Percentiles rank a stretch among this genome's conserved stretches.
Evolutionary conservation across 495 filamentous ascomycete genomes (phyloP).

Genomic region (Penicillium crystallinum): DNA sequence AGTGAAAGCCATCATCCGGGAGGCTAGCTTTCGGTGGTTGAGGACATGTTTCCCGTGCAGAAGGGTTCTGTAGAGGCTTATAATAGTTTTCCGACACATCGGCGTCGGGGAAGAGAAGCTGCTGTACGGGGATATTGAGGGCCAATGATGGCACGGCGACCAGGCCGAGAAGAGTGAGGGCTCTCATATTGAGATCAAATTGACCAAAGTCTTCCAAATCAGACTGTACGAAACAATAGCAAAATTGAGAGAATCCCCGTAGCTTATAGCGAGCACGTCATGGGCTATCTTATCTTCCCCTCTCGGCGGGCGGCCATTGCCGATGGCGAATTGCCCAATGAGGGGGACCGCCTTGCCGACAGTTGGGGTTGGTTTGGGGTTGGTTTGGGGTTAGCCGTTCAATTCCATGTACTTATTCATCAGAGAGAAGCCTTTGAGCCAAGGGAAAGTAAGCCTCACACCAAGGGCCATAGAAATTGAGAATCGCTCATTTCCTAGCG

Average conservation of each 20-base stretch:
- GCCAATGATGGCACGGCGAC: slow-evolving; percentile 22
- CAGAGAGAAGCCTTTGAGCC: too few relatives aligned
- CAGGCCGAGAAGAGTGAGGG: slow-evolving; percentile 12
- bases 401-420: too few relatives aligned
- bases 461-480: too few relatives aligned
- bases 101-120: slow-evolving; percentile 13
- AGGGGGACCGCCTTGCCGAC: neutral
- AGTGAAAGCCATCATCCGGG: slow-evolving; percentile 25
- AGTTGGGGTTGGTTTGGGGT: neutral
- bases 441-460: too few relatives aligned
- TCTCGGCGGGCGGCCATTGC: slow-evolving; percentile 6
- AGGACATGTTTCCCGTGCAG: slow-evolving; percentile 26
- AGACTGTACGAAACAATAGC: neutral
- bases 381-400: neutral
- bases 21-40: slow-evolving; percentile 25
- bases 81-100: neutral
- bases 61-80: slow-evolving; percentile 7
- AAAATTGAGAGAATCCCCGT: neutral
- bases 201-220: neutral
- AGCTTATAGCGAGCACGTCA: slow-evolving; percentile 1
- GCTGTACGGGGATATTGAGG: slow-evolving; percentile 21
- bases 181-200: slow-evolving; percentile 11
- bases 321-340: slow-evolving; percentile 3
- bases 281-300: slow-evolving; percentile 8
- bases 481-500: too few relatives aligned